Percentiles rank a stretch among this genome's conserved stretches.
phyloP scores from a whole-genome alignment of 2,329 filamentous ascomycete species.

The Ceratocystis harringtonii region DNA sequence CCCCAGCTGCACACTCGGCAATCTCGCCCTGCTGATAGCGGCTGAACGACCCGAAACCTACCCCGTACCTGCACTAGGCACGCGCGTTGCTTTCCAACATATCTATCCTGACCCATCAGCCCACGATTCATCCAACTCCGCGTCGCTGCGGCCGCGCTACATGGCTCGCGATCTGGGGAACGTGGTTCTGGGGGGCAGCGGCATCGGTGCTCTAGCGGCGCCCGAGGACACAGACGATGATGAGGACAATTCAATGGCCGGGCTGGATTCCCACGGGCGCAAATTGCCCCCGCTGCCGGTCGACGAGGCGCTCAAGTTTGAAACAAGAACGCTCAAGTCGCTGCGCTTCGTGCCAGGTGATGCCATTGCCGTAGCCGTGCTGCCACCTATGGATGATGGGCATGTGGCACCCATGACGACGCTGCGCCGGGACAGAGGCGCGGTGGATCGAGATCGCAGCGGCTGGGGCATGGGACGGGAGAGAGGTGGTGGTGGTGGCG shows the following conservation, averaged over 20 bases:
- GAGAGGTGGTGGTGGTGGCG: background rate
- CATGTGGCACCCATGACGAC: slow-evolving; percentile 50
- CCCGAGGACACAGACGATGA: slow-evolving; percentile 19
- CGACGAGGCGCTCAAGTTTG: slow-evolving; percentile 36
- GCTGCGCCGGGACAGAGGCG: slow-evolving; percentile 28
- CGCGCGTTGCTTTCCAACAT: slow-evolving; percentile 73
- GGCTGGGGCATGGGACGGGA: background rate
- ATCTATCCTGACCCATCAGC: slow-evolving; percentile 59
- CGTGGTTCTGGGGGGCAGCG: slow-evolving; percentile 55
- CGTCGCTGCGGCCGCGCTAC: slow-evolving; percentile 37
- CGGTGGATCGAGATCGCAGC: slow-evolving; percentile 19
- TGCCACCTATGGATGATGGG: slow-evolving; percentile 61
- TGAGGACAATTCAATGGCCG: slow-evolving; percentile 31
- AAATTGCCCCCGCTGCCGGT: slow-evolving; percentile 40
- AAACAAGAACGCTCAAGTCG: slow-evolving; percentile 59
- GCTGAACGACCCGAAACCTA: slow-evolving; percentile 50
- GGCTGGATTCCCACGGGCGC: slow-evolving; percentile 60
- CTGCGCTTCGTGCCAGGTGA: slow-evolving; percentile 78
- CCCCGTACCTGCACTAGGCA: slow-evolving; percentile 61
- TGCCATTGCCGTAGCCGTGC: slow-evolving; percentile 68
- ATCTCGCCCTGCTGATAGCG: slow-evolving; percentile 64
- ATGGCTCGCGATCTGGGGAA: slow-evolving; percentile 69
- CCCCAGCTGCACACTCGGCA: slow-evolving; percentile 62
- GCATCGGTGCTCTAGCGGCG: slow-evolving; percentile 28
- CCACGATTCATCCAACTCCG: slow-evolving; percentile 18